A percentile compares a stretch with the other conserved stretches of the same genome.
These are phyloP conservation scores for Ceratocystis cubensis DNA, from an alignment of 2,329 filamentous ascomycete species.

Conservation along the genomic window DNA sequence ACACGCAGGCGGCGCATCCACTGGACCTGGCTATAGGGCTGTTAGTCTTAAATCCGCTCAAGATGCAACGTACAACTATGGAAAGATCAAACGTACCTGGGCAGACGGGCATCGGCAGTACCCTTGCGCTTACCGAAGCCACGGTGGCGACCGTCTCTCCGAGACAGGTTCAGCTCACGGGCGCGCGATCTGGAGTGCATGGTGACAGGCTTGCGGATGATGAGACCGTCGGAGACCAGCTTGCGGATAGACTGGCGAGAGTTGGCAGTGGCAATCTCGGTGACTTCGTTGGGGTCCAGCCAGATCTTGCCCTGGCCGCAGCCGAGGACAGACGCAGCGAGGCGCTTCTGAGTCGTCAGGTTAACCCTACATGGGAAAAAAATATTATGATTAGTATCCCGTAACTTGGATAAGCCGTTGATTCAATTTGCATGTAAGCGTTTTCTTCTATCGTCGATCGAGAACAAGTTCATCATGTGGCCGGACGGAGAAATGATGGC, in stretches of 20 bases:
- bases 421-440: background rate
- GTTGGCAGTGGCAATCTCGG: constrained; percentile 99
- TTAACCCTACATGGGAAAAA: constrained; percentile 63
- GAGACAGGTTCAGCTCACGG: constrained; percentile 85
- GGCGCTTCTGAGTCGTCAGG: constrained; percentile 99
- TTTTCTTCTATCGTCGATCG: constrained; percentile 8
- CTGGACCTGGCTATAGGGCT: constrained; percentile 64
- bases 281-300: constrained; percentile 99
- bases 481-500: background rate
- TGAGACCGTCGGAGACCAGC: constrained; percentile 98
- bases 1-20: constrained; percentile 99
- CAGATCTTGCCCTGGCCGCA: constrained; percentile 99
- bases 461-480: background rate
- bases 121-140: constrained; percentile 99
- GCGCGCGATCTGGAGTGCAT: constrained; percentile 98
- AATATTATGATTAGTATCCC: constrained; percentile 20
- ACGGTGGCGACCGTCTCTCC: constrained; percentile 92
- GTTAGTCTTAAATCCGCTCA: constrained; percentile 8
- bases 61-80: background rate
- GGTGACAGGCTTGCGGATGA: constrained; percentile 99
- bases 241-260: constrained; percentile 99
- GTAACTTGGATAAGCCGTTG: background rate
- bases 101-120: constrained; percentile 99
- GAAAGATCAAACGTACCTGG: constrained; percentile 53
- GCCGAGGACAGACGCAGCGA: constrained; percentile 95